Evolutionary conservation across 805 yeast species (phyloP), one percentile per base, ranked within the genome.

Genomic region (Kluyveromyces wickerhamii): DNA sequence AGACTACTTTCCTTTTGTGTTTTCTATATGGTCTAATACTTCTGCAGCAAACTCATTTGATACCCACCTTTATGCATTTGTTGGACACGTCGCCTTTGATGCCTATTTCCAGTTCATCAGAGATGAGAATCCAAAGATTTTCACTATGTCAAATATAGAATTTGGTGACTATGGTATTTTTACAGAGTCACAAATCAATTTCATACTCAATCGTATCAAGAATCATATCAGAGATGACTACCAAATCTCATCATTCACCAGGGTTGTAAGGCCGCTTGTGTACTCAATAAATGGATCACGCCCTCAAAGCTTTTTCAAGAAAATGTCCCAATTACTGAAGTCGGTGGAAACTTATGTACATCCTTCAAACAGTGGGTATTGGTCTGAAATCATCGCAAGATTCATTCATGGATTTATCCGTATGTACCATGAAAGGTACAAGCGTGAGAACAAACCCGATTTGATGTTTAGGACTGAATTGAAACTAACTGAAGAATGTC

Each of bases 331-430:
- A 0, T 61, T 83, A 18, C 46, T 81, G n/a, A 75, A 76, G 35
- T 75, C 94, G 0, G 63, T 87, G 5, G 79, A 74, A 41, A 83
- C 95, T 13, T 84, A 79, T 57, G 78, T 77, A 3, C 96, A 92
- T 55, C 98, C 98, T 5, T 87, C 97, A 0, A 88, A 88, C 54
- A 57, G 67, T n/a, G 97, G 96, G 0, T 69, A 70, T n/a, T 88
- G 97, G 96, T 72, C 94, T 0, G 58, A 69, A 18, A 63, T 78
- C 4, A 71, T 89, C 20, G 69, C 94, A 1, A 73, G 73, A 38
- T 69, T 83, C 18, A 62, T 82, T n/a, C 68, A 71, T 40, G 70
- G 75, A 28, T 60, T 85, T 34, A 70, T 77, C 0, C 64, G 68
- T 32, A 71, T 71, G 42, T 77, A 74, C 39, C 85, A 78, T 48